Evolutionary conservation across 768 basidiomycete species (phyloP), one percentile per base, ranked within the genome.

Genomic region (Arthromyces matolae): DNA sequence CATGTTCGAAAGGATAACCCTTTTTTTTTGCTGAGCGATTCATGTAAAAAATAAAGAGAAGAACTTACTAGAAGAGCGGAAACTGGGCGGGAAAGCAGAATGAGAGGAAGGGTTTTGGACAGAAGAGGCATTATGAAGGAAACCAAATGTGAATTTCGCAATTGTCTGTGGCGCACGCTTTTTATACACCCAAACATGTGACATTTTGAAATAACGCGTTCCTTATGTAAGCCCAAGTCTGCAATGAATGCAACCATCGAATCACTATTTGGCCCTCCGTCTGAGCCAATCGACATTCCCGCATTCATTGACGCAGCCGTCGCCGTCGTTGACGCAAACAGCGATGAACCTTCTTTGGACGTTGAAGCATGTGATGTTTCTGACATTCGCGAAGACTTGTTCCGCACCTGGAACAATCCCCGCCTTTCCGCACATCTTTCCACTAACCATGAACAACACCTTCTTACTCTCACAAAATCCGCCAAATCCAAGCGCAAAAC

Each of bases 181-280:
- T 50, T 38, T 50, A 50, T 50, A 44, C 42, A 24, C 28, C 28
- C n/a, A 38, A 29, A 28, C n/a, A 20, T 28, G 6, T 8, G 23
- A 25, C 28, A 24, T 28, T n/a, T 27, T 8, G 10, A 18, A 4
- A 18, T 32, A 49, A 32, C 19, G 35, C 25, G 28, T 25, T 38
- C 13, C 12, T 53, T 47, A 54, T 38, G 22, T 50, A 50, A 54
- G 16, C 20, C 27, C 33, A 14, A n/a, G n/a, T n/a, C n/a, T n/a
- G n/a, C n/a, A n/a, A 51, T 55, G 50, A 61, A 63, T 28, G 49
- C 60, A 47, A 60, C 58, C 35, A 46, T 56, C 22, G 80, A 82
- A 52, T 80, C 76, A 25, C 70, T 77, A 45, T 81, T 85, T 62
- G 84, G 84, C 0, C 84, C 83, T 34, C 68, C 82, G 18, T 86